phyloP scores from a whole-genome alignment of 768 basidiomycete genomes.

The Mycena alexandri region DNA sequence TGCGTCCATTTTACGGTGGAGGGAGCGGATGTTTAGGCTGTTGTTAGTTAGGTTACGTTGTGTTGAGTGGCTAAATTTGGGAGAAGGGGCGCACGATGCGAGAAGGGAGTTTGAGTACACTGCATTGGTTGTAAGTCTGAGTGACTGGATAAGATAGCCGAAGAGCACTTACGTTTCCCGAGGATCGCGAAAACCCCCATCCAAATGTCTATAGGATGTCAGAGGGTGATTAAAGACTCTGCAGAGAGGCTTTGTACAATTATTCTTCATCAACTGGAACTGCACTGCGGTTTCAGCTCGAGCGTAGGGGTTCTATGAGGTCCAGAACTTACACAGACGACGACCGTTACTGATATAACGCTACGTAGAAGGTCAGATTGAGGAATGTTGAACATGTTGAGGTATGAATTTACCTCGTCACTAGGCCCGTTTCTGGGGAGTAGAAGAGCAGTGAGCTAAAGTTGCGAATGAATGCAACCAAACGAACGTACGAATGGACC shows the following conservation, averaged over 20 bases:
- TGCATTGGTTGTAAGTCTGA: conserved; percentile 14
- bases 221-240: neutral
- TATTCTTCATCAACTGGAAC: conserved; percentile 42
- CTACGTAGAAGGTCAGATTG: conserved; percentile 10
- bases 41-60: neutral
- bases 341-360: conserved; percentile 40
- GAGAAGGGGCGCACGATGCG: conserved; percentile 18
- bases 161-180: conserved; percentile 39
- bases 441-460: neutral
- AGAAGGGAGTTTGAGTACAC: conserved; percentile 49
- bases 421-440: conserved; percentile 41
- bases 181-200: conserved; percentile 43
- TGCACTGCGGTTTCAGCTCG: conserved; percentile 11
- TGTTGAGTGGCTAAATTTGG: neutral
- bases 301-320: neutral
- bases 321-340: conserved; percentile 39
- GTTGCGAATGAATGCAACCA: neutral
- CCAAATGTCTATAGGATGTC: conserved; percentile 40
- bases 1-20: conserved; percentile 6
- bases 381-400: neutral
- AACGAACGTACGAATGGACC: conserved; percentile 43
- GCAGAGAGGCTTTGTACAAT: conserved; percentile 28
- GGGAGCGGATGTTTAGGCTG: conserved; percentile 20
- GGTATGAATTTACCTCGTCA: conserved; percentile 37
- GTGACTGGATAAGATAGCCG: neutral